Evolutionary conservation across 2,329 filamentous ascomycete species (phyloP).

Genomic region (Epichloe sibirici): DNA sequence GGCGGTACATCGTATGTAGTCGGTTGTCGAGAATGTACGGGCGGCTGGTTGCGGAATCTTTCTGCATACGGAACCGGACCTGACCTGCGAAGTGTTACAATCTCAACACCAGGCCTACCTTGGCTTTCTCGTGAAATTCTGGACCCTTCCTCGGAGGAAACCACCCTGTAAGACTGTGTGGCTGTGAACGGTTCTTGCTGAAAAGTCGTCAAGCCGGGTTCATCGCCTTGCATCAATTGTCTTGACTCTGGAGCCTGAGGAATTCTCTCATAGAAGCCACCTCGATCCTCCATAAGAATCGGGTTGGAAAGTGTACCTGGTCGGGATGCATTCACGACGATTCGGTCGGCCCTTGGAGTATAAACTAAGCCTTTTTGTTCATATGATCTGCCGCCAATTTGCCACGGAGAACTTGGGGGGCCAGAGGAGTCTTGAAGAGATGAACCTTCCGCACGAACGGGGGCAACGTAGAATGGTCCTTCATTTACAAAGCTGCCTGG

Average conservation of each 20-base stretch:
- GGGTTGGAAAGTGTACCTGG: slow-evolving; percentile 20
- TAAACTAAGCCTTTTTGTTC: slow-evolving; percentile 9
- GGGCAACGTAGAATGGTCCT: slow-evolving; percentile 2
- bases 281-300: slow-evolving; percentile 28
- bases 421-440: background rate
- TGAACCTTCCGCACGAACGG: background rate
- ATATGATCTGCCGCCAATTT: slow-evolving; percentile 7
- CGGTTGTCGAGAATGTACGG: background rate
- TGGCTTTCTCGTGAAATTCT: slow-evolving; percentile 10
- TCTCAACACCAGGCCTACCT: slow-evolving; percentile 10
- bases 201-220: background rate
- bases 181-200: slow-evolving; percentile 8
- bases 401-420: slow-evolving; percentile 1
- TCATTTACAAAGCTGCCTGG: slow-evolving; percentile 1
- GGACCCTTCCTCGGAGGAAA: slow-evolving; percentile 12
- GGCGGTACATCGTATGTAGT: background rate
- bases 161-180: slow-evolving; percentile 7
- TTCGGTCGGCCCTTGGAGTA: slow-evolving; percentile 14
- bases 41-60: background rate
- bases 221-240: background rate
- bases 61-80: slow-evolving; percentile 1
- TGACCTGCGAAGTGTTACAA: slow-evolving; percentile 9
- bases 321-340: slow-evolving; percentile 19
- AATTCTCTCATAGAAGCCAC: slow-evolving; percentile 25
- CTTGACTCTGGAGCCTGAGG: slow-evolving; percentile 1